Evolutionary conservation across 371 early-diverging fungal species (phyloP).

Genomic region (Rhizopus delemar): DNA sequence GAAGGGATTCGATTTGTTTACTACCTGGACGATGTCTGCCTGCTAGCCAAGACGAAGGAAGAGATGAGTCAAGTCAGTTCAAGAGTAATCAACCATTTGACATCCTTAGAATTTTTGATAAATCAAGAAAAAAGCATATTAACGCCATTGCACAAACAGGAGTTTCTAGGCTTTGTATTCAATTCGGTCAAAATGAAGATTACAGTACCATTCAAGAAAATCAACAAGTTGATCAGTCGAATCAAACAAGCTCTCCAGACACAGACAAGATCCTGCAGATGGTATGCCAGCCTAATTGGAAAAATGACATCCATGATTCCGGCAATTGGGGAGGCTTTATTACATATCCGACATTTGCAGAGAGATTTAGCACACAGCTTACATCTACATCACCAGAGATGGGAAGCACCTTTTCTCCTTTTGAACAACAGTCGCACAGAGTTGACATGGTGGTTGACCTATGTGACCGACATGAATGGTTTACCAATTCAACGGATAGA

Average conservation of each 20-base stretch:
- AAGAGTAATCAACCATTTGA: background rate
- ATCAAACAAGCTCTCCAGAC: background rate
- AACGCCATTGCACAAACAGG: constrained; percentile 1
- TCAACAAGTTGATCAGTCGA: constrained; percentile 2
- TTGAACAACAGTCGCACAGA: background rate
- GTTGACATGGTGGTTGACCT: constrained; percentile 14
- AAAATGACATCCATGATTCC: constrained; percentile 9
- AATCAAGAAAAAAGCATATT: constrained; percentile 11
- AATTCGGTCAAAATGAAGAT: constrained; percentile 8
- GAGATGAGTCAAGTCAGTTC: background rate
- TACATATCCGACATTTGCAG: constrained; percentile 3
- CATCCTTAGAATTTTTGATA: constrained; percentile 5
- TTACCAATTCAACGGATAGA: constrained; percentile 10
- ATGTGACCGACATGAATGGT: constrained; percentile 1
- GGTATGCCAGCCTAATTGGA: constrained; percentile 2
- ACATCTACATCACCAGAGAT: background rate
- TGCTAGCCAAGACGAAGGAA: background rate
- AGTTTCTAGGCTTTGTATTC: constrained; percentile 5
- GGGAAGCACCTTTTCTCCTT: background rate
- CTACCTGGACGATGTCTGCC: constrained; percentile 6
- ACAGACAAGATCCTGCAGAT: background rate
- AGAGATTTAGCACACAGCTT: constrained; percentile 5
- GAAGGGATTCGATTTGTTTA: constrained; percentile 3
- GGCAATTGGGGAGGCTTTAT: constrained; percentile 4
- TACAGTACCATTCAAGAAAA: constrained; percentile 5